Percentiles rank a stretch among this genome's conserved stretches.
These are phyloP conservation scores for Aspergillus phoenicis DNA, from an alignment of 2,329 filamentous ascomycete species.

Conservation along the genomic window DNA sequence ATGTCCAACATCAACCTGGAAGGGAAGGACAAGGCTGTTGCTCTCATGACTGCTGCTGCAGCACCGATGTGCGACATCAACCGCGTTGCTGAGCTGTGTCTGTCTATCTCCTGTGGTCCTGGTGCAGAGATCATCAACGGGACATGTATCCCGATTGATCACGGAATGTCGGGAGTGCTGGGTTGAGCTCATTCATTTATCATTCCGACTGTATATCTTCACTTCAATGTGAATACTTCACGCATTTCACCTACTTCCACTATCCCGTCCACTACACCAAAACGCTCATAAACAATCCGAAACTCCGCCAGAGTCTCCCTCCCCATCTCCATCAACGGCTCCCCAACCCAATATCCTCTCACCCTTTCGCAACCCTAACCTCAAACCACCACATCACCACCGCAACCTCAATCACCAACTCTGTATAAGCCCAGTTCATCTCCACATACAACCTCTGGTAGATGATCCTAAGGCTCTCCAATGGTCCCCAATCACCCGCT, in stretches of 20 bases:
- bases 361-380: not conserved
- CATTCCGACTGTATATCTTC: not conserved
- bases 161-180: constrained; percentile 23
- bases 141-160: constrained; percentile 33
- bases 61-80: constrained; percentile 27
- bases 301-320: not conserved
- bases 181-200: not conserved
- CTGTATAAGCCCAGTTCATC: too few relatives aligned
- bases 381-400: too few relatives aligned
- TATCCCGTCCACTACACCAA: not conserved
- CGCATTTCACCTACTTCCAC: too few relatives aligned
- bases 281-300: not conserved
- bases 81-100: constrained; percentile 32
- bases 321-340: not conserved
- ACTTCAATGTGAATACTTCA: not conserved
- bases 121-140: constrained; percentile 34
- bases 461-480: too few relatives aligned
- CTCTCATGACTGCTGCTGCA: constrained; percentile 19
- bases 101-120: constrained; percentile 29
- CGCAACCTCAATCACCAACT: too few relatives aligned
- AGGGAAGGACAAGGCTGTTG: constrained; percentile 23
- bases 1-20: constrained; percentile 28
- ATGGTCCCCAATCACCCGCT: too few relatives aligned
- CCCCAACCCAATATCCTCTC: not conserved
- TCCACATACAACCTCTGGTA: too few relatives aligned